phyloP scores from a whole-genome alignment of 2,329 filamentous ascomycete species.

The Zopfia rhizophila region DNA sequence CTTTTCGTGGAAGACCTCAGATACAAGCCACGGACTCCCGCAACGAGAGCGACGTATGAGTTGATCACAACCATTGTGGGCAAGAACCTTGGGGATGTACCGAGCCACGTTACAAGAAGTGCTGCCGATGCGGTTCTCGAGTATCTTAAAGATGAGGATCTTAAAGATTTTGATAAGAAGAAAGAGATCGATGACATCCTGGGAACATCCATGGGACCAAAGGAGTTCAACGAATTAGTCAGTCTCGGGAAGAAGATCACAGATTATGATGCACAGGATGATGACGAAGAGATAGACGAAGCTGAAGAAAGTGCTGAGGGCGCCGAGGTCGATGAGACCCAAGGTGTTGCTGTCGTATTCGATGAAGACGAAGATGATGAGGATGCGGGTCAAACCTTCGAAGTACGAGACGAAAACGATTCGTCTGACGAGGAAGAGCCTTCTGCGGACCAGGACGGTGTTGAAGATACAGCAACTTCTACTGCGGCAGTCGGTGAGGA shows the following conservation, averaged over 20 bases:
- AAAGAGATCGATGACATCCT: constrained; percentile 95
- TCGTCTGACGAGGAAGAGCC: constrained; percentile 77
- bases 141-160: constrained; percentile 90
- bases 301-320: constrained; percentile 69
- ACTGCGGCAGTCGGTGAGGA: constrained; percentile 57
- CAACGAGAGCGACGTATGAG: constrained; percentile 92
- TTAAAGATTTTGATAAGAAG: constrained; percentile 99
- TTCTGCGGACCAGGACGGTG: constrained; percentile 67
- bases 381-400: constrained; percentile 78
- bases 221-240: constrained; percentile 96
- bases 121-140: constrained; percentile 93
- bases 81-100: constrained; percentile 88
- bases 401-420: constrained; percentile 85
- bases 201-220: constrained; percentile 81
- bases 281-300: constrained; percentile 86
- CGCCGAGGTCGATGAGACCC: constrained; percentile 87
- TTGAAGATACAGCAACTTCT: constrained; percentile 60
- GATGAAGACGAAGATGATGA: constrained; percentile 87
- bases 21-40: constrained; percentile 90
- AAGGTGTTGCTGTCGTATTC: constrained; percentile 97
- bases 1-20: constrained; percentile 89
- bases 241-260: constrained; percentile 99
- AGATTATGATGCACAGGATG: constrained; percentile 96
- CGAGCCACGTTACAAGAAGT: constrained; percentile 89
- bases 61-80: constrained; percentile 92